Conservation (phyloP, 2,329 filamentous ascomycete genomes). For the Metarhizium humberi region DNA sequence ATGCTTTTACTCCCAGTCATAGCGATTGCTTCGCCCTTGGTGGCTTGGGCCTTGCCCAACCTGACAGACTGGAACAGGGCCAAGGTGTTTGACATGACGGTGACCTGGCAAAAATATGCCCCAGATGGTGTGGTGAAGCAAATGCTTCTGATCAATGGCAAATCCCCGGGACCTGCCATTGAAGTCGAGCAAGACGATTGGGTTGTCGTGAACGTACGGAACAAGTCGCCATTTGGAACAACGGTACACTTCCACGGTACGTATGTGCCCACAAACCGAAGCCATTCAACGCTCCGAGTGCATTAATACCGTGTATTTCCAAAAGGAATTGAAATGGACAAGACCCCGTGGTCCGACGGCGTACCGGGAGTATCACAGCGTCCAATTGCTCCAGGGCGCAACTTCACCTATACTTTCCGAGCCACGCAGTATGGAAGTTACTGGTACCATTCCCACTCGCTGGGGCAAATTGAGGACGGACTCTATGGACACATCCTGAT, state of each 20-base stretch:
- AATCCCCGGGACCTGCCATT: slow-evolving; percentile 53
- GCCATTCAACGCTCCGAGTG: no score
- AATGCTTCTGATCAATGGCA: slow-evolving; percentile 46
- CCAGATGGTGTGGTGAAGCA: slow-evolving; percentile 35
- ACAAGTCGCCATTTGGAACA: slow-evolving; percentile 36
- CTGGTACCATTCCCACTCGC: slow-evolving; percentile 52
- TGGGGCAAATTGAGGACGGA: slow-evolving; percentile 50
- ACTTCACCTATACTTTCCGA: slow-evolving; percentile 39
- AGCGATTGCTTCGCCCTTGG: not conserved
- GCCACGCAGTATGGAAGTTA: slow-evolving; percentile 48
- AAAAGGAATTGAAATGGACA: slow-evolving; percentile 37
- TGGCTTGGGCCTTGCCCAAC: not conserved
- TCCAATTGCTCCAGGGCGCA: slow-evolving; percentile 34
- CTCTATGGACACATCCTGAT: slow-evolving; percentile 48
- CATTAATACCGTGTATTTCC: no score
- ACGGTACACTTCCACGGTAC: slow-evolving; percentile 42
- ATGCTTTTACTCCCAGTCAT: not conserved
- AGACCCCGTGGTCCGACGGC: slow-evolving; percentile 52
- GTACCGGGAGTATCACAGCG: slow-evolving; percentile 47
- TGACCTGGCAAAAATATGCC: slow-evolving; percentile 28
- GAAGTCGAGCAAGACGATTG: slow-evolving; percentile 19
- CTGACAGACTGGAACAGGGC: not conserved
- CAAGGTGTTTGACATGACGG: slow-evolving; percentile 15
- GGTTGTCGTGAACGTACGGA: slow-evolving; percentile 34
- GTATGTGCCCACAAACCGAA: not conserved